These are phyloP conservation scores for Jatropha podagrica DNA, from an alignment of 441 rosid genomes.

Conservation along the genomic window DNA sequence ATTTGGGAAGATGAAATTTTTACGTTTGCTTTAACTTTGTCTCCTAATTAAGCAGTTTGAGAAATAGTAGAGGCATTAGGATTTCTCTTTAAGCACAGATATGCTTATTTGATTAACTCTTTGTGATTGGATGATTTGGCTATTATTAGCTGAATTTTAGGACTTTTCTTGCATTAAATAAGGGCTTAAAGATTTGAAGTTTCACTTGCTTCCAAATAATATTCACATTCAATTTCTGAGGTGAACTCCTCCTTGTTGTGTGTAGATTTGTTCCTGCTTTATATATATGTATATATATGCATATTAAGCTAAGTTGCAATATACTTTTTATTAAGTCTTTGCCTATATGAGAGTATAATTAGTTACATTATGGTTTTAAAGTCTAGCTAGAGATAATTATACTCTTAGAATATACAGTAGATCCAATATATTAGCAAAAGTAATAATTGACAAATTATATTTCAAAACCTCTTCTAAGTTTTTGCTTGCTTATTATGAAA, in stretches of 20 bases:
- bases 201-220: neutral
- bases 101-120: neutral
- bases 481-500: no score
- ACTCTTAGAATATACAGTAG: no score
- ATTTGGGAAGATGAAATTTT: neutral
- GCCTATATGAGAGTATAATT: neutral
- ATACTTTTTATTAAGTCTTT: neutral
- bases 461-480: no score
- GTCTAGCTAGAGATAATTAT: no score
- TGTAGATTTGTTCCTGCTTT: neutral
- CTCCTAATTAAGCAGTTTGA: neutral
- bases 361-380: neutral
- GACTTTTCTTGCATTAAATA: no score
- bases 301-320: no score
- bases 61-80: neutral
- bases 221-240: neutral
- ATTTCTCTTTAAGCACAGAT: no score
- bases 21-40: neutral
- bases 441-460: no score
- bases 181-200: neutral
- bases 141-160: neutral
- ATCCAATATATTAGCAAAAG: no score
- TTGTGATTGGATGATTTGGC: neutral
- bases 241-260: neutral
- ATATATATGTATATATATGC: neutral